phyloP scores from a whole-genome alignment of 306 rosid genomes.

The Carpinus fangiana region DNA sequence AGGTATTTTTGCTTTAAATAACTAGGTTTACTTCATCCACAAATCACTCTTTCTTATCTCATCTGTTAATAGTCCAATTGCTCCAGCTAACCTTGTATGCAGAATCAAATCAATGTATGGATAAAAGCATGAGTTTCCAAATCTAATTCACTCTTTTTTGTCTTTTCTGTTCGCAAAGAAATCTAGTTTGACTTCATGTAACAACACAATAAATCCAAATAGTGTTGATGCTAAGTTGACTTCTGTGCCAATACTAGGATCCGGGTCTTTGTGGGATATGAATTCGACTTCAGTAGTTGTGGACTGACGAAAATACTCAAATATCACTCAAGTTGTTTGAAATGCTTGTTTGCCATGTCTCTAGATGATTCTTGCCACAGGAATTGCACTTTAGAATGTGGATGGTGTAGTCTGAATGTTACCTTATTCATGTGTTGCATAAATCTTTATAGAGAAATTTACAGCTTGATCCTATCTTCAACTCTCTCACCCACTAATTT shows the following conservation, averaged over 20 bases:
- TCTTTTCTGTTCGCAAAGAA: neutral
- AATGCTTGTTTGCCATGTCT: neutral
- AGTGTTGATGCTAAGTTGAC: neutral
- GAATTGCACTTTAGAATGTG: neutral
- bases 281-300: neutral
- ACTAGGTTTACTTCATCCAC: neutral
- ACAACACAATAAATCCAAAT: neutral
- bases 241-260: too few relatives aligned
- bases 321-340: neutral
- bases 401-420: neutral
- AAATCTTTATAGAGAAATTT: neutral
- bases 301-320: neutral
- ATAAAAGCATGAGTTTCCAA: neutral
- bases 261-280: neutral
- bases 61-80: neutral
- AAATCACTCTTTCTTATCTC: neutral
- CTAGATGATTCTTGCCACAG: neutral
- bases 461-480: constrained; percentile 3
- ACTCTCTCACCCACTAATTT: neutral
- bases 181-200: neutral
- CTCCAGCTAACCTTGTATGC: neutral
- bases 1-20: neutral
- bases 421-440: neutral
- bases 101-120: neutral
- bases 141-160: neutral